phyloP scores from a whole-genome alignment of 2,329 filamentous ascomycete genomes.

The Stylonectria norvegica region DNA sequence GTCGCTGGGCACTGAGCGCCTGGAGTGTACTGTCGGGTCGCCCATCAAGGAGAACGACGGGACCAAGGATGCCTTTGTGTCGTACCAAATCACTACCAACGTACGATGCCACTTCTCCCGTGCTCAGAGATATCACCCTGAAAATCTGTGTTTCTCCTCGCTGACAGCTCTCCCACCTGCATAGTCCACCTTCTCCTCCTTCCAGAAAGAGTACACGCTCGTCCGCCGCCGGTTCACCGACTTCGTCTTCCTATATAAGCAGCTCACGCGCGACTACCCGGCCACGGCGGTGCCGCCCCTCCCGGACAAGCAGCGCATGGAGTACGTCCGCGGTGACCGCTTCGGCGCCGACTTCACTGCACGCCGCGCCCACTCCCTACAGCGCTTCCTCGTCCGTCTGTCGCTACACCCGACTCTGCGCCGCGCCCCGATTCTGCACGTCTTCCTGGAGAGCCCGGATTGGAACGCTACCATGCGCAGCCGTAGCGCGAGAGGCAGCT shows the following conservation, averaged over 20 bases:
- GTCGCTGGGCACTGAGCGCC: slow-evolving; percentile 65
- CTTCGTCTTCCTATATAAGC: slow-evolving; percentile 94
- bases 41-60: slow-evolving; percentile 95
- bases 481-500: slow-evolving; percentile 64
- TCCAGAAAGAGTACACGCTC: slow-evolving; percentile 74
- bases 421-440: slow-evolving; percentile 75
- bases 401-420: slow-evolving; percentile 86
- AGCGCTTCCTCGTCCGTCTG: slow-evolving; percentile 84
- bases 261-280: slow-evolving; percentile 80
- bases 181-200: slow-evolving; percentile 90
- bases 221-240: slow-evolving; percentile 94
- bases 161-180: background rate
- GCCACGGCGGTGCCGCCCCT: slow-evolving; percentile 90
- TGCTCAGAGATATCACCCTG: background rate
- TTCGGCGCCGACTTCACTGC: slow-evolving; percentile 91
- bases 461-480: slow-evolving; percentile 96
- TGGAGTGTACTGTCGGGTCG: slow-evolving; percentile 79
- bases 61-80: slow-evolving; percentile 94
- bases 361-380: slow-evolving; percentile 82
- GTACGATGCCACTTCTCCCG: slow-evolving; percentile 44
- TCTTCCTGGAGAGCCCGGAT: slow-evolving; percentile 87
- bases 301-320: slow-evolving; percentile 98
- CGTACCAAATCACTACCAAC: slow-evolving; percentile 88
- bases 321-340: slow-evolving; percentile 93
- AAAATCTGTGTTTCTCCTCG: slow-evolving; percentile 2